Evolutionary conservation across 2,329 filamentous ascomycete genomes (phyloP), one percentile per base, ranked within the genome.

Genomic region (Hymenoscyphus repandus): DNA sequence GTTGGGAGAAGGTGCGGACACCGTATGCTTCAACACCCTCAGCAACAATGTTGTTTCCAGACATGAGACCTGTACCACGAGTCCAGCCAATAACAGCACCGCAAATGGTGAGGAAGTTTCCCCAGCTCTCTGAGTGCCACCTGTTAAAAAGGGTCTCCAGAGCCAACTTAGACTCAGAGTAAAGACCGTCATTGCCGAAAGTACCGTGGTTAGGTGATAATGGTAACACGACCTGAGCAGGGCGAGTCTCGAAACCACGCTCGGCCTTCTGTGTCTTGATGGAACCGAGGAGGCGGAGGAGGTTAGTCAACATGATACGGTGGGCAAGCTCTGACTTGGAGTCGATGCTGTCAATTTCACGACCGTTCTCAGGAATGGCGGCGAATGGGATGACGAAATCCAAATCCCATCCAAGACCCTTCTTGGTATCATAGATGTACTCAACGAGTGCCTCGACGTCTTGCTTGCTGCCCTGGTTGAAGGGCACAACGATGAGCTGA

Each of bases 51-150:
- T 99, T 97, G 78, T 97, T 97, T 65, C 88, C 91, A 60, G 87
- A 88, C 92, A 99, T 99, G 63, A 99, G 83, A 68, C 93, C 93
- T 57, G 93, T 99, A 59, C 92, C 93, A 74, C 93, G 92, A 62
- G 93, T 99, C 93, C 93, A 99, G 56, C 93, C 93, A 68, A 99
- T 99, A 70, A 97, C 90, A 56, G 92, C 92, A 75, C 93, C 93
- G 63, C 93, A 99, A 62, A 99, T 93, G 54, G 92, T 97, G 64
- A 99, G 89, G 75, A 95, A 99, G 74, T 92, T 92, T 59, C 83
- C 86, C 93, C 93, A 99, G 74, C 83, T 91, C 74, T 99, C 93
- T 0, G 93, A 95, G 72, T 95, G 87, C 93, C 93, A 99, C 62
- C 93, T 83, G 75, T 96, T 96, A 82, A 99, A 97, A 34, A 99